phyloP scores from a whole-genome alignment of 208 protist species.

The Zelonia costaricensis region DNA sequence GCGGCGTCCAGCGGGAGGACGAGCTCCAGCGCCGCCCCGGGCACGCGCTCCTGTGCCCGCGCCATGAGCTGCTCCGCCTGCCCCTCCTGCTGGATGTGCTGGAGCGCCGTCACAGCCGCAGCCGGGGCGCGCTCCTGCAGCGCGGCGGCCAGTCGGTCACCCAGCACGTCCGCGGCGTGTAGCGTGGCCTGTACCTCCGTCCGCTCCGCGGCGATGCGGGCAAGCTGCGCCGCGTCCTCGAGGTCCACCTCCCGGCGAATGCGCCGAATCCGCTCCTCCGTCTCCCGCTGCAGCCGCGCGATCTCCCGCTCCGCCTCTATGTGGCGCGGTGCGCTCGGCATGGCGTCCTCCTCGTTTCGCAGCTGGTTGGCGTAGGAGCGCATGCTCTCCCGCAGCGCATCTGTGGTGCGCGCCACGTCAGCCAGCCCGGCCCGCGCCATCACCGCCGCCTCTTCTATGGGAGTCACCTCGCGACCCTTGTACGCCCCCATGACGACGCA shows the following conservation, averaged over 20 bases:
- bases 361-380: conserved; percentile 43
- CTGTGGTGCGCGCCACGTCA: conserved; percentile 42
- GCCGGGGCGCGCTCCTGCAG: conserved; percentile 29
- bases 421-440: conserved; percentile 50
- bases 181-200: conserved; percentile 32
- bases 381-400: conserved; percentile 47
- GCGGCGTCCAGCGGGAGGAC: conserved; percentile 39
- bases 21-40: conserved; percentile 36
- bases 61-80: conserved; percentile 50
- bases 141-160: conserved; percentile 27
- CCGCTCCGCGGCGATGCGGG: conserved; percentile 38
- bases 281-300: conserved; percentile 58
- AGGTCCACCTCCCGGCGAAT: conserved; percentile 43
- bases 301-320: conserved; percentile 51
- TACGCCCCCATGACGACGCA: conserved; percentile 71
- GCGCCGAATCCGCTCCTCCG: conserved; percentile 47
- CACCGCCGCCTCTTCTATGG: conserved; percentile 63
- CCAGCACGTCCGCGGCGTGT: conserved; percentile 31
- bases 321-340: conserved; percentile 48
- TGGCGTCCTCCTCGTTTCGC: conserved; percentile 33
- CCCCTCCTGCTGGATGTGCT: conserved; percentile 52
- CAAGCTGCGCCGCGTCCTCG: conserved; percentile 43
- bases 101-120: conserved; percentile 46
- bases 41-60: conserved; percentile 36
- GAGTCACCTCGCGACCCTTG: conserved; percentile 47